A percentile compares a stretch with the other conserved stretches of the same genome.
Conservation (phyloP, 1,284 basidiomycete species). For the Coniferiporia weirii region DNA sequence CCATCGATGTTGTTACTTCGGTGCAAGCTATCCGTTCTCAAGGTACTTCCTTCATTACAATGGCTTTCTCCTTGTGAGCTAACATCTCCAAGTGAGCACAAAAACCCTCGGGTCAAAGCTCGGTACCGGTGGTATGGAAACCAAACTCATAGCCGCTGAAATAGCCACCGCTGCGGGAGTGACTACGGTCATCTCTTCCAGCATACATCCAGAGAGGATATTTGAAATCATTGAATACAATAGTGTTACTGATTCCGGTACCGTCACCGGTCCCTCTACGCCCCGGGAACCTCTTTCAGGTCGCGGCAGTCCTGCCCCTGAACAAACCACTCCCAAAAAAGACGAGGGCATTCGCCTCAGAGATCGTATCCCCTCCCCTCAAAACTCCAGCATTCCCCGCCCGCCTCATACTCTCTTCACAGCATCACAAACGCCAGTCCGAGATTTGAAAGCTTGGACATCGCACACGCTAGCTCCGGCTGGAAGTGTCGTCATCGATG, state of each 20-base stretch:
- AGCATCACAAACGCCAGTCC: slow-evolving; percentile 68
- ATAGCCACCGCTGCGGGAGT: slow-evolving; percentile 95
- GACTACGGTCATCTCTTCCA: slow-evolving; percentile 88
- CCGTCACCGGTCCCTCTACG: slow-evolving; percentile 31
- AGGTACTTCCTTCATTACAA: slow-evolving; percentile 44
- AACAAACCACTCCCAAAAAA: slow-evolving; percentile 5
- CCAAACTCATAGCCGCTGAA: slow-evolving; percentile 97
- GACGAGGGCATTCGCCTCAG: background rate
- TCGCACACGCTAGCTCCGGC: slow-evolving; percentile 87
- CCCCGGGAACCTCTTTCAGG: slow-evolving; percentile 31
- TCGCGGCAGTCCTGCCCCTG: slow-evolving; percentile 32
- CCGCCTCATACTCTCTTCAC: slow-evolving; percentile 89
- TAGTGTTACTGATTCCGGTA: slow-evolving; percentile 19
- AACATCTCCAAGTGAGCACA: slow-evolving; percentile 59
- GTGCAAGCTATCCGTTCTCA: slow-evolving; percentile 76
- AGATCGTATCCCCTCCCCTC: slow-evolving; percentile 7
- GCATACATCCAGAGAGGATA: slow-evolving; percentile 75
- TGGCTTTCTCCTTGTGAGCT: background rate
- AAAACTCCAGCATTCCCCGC: slow-evolving; percentile 25
- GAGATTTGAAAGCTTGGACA: slow-evolving; percentile 95
- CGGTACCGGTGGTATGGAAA: slow-evolving; percentile 99
- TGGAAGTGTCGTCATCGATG: slow-evolving; percentile 84
- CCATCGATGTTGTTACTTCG: slow-evolving; percentile 80
- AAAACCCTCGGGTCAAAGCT: slow-evolving; percentile 88
- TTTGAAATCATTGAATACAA: slow-evolving; percentile 80